phyloP scores from a whole-genome alignment of 192 early-diverging fungal species.

The Blastocladiella britannica region DNA sequence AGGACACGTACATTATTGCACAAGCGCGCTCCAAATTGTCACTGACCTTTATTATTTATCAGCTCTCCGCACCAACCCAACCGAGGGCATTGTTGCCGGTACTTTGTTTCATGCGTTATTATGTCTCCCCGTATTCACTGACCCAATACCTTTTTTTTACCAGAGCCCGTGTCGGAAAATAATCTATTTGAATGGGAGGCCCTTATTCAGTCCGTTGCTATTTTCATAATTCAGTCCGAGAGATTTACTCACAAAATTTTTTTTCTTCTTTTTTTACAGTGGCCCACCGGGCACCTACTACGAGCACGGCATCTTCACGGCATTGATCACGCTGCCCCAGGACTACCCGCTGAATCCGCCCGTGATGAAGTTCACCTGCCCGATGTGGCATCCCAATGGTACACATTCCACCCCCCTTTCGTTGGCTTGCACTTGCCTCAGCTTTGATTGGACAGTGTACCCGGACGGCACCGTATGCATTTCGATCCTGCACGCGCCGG shows the following conservation, averaged over 20 bases:
- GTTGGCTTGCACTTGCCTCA: background rate
- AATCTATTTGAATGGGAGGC: conserved; percentile 82
- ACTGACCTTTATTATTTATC: conserved; percentile 9
- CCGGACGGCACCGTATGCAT: conserved; percentile 91
- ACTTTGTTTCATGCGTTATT: background rate
- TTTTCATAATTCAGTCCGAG: background rate
- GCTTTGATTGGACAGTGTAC: conserved; percentile 39
- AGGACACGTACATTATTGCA: no score
- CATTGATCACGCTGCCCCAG: conserved; percentile 63
- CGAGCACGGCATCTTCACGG: conserved; percentile 85
- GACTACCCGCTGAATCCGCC: conserved; percentile 95
- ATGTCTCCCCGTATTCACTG: background rate
- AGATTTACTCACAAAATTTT: conserved; percentile 5
- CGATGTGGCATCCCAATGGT: conserved; percentile 86
- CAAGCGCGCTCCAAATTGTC: no score
- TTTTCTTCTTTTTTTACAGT: conserved; percentile 22
- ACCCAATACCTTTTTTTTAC: background rate
- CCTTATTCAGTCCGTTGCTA: conserved; percentile 42
- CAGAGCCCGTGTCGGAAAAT: conserved; percentile 60
- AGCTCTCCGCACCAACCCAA: conserved; percentile 73
- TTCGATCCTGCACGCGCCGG: conserved; percentile 91
- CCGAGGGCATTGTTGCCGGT: conserved; percentile 77
- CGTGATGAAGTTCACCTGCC: conserved; percentile 86
- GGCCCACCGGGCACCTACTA: conserved; percentile 84
- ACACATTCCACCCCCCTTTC: conserved; percentile 2